Conservation (phyloP, 352 stramenopile species). For the Nothophytophthora sp. region DNA sequence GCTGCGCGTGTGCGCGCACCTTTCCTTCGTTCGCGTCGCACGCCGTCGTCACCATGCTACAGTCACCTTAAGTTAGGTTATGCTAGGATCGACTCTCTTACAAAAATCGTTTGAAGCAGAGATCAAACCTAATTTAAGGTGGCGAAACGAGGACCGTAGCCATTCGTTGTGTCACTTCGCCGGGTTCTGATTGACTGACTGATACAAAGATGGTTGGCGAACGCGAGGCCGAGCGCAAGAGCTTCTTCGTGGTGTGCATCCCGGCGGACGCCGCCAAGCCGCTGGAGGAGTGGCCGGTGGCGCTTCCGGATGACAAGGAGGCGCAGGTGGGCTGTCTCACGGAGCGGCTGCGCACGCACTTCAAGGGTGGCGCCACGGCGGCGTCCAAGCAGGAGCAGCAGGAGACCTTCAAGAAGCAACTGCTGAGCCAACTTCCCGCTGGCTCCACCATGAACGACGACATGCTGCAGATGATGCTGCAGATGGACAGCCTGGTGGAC, state of each 20-base stretch:
- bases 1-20: too few relatives aligned
- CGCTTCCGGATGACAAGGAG: constrained; percentile 74
- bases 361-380: constrained; percentile 47
- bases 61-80: constrained; percentile 1
- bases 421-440: constrained; percentile 71
- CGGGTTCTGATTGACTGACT: too few relatives aligned
- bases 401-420: constrained; percentile 83
- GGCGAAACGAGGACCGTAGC: neutral
- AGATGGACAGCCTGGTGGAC: constrained; percentile 90
- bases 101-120: too few relatives aligned
- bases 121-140: constrained; percentile 1
- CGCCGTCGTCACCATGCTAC: too few relatives aligned
- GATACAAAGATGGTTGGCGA: constrained; percentile 54
- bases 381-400: constrained; percentile 52
- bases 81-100: too few relatives aligned
- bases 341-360: constrained; percentile 77
- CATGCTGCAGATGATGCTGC: constrained; percentile 87
- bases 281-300: constrained; percentile 78
- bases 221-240: constrained; percentile 42
- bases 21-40: too few relatives aligned
- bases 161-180: too few relatives aligned
- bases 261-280: constrained; percentile 48
- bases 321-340: constrained; percentile 81
- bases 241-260: constrained; percentile 78
- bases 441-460: constrained; percentile 61